phyloP scores from a whole-genome alignment of 1,284 basidiomycete species.

The Leccinum pachyderme region DNA sequence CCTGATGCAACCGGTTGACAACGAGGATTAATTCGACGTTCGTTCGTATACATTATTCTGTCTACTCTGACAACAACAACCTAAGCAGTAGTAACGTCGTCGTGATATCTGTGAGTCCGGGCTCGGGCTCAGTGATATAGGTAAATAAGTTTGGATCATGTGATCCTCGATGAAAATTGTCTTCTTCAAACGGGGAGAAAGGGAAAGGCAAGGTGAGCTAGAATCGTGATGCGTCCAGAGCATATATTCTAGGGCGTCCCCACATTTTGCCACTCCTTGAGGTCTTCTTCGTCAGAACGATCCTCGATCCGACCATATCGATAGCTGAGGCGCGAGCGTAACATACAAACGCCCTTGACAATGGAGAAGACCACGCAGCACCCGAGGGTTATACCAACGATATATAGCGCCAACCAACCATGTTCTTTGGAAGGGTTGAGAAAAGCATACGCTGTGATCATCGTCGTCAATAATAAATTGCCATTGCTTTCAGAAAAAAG shows the following conservation, averaged over 20 bases:
- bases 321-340: conserved; percentile 30
- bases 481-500: background rate
- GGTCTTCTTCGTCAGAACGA: background rate
- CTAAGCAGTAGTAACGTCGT: background rate
- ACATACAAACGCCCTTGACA: conserved; percentile 35
- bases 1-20: background rate
- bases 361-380: conserved; percentile 47
- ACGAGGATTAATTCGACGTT: background rate
- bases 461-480: conserved; percentile 1
- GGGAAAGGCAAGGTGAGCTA: background rate
- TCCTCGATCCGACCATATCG: conserved; percentile 12
- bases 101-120: background rate
- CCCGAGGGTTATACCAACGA: conserved; percentile 51
- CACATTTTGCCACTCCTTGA: conserved; percentile 31
- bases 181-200: background rate
- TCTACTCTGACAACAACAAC: background rate
- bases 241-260: conserved; percentile 12
- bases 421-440: conserved; percentile 40
- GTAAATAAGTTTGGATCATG: background rate
- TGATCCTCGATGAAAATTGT: background rate
- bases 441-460: conserved; percentile 44
- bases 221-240: conserved; percentile 7
- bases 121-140: background rate
- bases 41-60: background rate
- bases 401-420: conserved; percentile 45